Base-by-base conservation (phyloP, 371 early-diverging fungal genomes). In the Phascolomyces articulosus region DNA sequence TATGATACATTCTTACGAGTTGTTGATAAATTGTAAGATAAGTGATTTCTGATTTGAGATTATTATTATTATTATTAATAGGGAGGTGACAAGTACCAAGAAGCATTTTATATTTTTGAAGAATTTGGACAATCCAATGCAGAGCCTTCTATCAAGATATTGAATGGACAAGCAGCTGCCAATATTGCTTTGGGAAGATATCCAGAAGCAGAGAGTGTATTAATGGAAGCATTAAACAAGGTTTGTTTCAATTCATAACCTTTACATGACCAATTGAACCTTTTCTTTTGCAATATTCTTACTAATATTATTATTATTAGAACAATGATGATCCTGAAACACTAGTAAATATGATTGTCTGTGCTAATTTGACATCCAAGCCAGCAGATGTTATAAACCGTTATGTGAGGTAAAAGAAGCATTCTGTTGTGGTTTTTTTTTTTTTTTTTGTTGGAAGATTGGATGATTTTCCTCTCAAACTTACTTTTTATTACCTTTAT, bases 31-130 rank as follows among this genome's bases (percentile, higher is more conserved):
- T 56, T n/a, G n/a, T n/a, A n/a, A n/a, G n/a, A n/a, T n/a, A n/a
- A n/a, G n/a, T n/a, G n/a, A n/a, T n/a, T n/a, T n/a, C n/a, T n/a
- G n/a, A n/a, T n/a, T n/a, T n/a, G n/a, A n/a, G n/a, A n/a, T n/a
- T n/a, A n/a, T n/a, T n/a, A n/a, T 28, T 55, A 57, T 65, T 1
- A 24, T 16, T 62, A 24, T 47, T 26, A 1, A 54, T 58, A 91
- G 83, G 95, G 93, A 15, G 95, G 93, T 2, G 83, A 87, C 18
- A 93, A 93, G 62, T 89, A 87, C 63, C 93, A 91, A 70, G 94
- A 95, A 74, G 93, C 97, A 2, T 92, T 86, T 63, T 97, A 96
- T 78, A 93, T 95, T 54, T 97, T 92, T 67, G 96, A 97, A 70
- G 98, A 97, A 67, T 87, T 97, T 61, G 94, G 89, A 16, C 91